Base-by-base conservation (phyloP, 1,139 yeast genomes). In the Candida smagusa region DNA sequence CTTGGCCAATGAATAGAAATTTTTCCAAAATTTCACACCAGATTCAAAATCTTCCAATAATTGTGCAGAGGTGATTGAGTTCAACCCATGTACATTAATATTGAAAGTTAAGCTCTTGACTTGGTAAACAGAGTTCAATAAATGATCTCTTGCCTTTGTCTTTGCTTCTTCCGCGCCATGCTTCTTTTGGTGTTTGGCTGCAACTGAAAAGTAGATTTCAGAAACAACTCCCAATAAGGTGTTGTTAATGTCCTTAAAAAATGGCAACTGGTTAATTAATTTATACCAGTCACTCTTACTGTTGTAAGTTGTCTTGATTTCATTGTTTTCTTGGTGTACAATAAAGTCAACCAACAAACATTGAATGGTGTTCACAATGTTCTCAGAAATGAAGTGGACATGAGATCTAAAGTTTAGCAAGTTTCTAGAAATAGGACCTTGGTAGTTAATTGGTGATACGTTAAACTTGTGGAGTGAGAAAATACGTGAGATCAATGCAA, bases 391-490 rank as follows among this genome's bases (percentile, higher is more conserved):
- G 37, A 77, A 75, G 41, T 79, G 72, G 35, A 83, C 58, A 41
- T 81, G 80, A 11, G 89, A 82, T 53, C 92, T 75, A 55, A 84
- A 85, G 31, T 77, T 70, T 39, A 84, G 63, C 27, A 85, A 65
- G 37, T 74, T 71, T 44, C 84, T 72, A 19, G 86, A 83, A 31
- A 84, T 65, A 4, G 92, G 90, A 0, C 92, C 92, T 41, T 77
- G 77, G 53, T 81, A 71, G 44, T 79, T 79, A 26, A 76, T 72
- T 4, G 84, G 81, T 19, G 80, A 78, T 13, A 74, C 68, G 31
- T 67, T 58, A 30, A 81, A 63, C 44, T 69, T 71, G 41, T 77
- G 72, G 32, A 82, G 64, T 2, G 83, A 68, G 29, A 84, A 76
- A 2, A 83, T 61, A 44, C 89, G 68, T 3, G 87, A 70, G 22